Evolutionary conservation across 108 stramenopile species (phyloP), one percentile per base, ranked within the genome.

Genomic region (Craspedostauros australis): DNA sequence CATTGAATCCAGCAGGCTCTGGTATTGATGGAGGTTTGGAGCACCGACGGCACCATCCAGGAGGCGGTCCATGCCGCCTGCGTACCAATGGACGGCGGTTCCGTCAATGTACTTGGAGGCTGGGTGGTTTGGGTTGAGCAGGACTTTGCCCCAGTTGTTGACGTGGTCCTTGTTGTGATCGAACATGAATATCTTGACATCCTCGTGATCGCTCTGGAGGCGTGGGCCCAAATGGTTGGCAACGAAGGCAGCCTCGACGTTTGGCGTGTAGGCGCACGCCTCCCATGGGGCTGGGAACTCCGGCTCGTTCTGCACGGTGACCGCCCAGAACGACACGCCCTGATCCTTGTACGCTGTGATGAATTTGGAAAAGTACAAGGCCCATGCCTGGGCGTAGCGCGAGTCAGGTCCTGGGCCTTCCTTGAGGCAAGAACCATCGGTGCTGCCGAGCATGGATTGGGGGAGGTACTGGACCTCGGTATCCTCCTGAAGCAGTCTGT

Each of bases 101-200:
- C 96, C 96, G 44, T 83, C 66, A 29, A 97, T 56, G 54, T 93
- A 95, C 36, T 90, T 54, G 16, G 80, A 42, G 1, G 80, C 75
- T 1, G 64, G 56, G 42, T 64, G 48, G 16, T 66, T 64, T 18
- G 46, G 18, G 27, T 76, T 70, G 21, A 91, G 42, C 16, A 91
- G 16, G 9, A 50, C 18, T 11, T 75, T 70, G 0, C 62, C 70
- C 93, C 93, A 95, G 2, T 71, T 64, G 43, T 72, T 65, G 19
- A 86, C 64, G 60, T 95, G 94, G 63, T 97, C 96, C 64, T 94
- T 95, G 70, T 97, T 97, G 71, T 97, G 96, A 69, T 97, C 96
- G 73, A 94, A 97, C 12, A 87, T 78, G 18, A 97, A 54, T 28
- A 97, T 62, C 50, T 89, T 84, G 0, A 93, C 57, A 32, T 90